phyloP scores from a whole-genome alignment of 345 rosid genomes.

The Pistacia atlantica region DNA sequence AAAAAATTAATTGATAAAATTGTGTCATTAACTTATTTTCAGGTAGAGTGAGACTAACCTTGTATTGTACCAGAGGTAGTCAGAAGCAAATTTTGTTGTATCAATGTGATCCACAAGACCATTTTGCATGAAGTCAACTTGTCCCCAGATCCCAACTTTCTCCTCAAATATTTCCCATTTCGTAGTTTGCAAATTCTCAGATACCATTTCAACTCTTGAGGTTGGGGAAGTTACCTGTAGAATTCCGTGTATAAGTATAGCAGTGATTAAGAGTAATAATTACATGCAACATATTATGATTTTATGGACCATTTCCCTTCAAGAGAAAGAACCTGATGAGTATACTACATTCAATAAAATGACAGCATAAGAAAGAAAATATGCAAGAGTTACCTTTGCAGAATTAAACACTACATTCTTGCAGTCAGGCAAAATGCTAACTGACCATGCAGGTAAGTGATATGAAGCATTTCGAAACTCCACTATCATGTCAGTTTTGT shows the following conservation, averaged over 20 bases:
- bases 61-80: conserved; percentile 95
- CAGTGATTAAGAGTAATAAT: too few species aligned
- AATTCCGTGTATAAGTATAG: too few species aligned
- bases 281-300: not conserved
- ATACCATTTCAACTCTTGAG: conserved; percentile 72
- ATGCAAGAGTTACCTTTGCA: conserved; percentile 62
- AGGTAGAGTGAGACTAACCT: conserved; percentile 49
- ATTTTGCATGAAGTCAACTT: conserved; percentile 56
- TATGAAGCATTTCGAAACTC: conserved; percentile 60
- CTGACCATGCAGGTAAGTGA: conserved; percentile 93
- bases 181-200: conserved; percentile 62
- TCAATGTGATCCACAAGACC: conserved; percentile 79
- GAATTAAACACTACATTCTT: conserved; percentile 74
- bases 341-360: too few species aligned
- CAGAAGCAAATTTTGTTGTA: conserved; percentile 79
- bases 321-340: not conserved
- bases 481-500: conserved; percentile 63
- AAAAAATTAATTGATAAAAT: not conserved
- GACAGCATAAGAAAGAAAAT: not conserved
- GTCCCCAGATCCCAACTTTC: conserved; percentile 80
- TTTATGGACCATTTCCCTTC: not conserved
- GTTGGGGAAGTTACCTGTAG: conserved; percentile 69
- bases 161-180: conserved; percentile 75
- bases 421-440: conserved; percentile 95
- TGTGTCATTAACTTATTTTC: too few species aligned